A percentile compares a stretch with the other conserved stretches of the same genome.
These are phyloP conservation scores for Coprinopsis cinerea DNA, from an alignment of 768 basidiomycete species.

Conservation along the genomic window DNA sequence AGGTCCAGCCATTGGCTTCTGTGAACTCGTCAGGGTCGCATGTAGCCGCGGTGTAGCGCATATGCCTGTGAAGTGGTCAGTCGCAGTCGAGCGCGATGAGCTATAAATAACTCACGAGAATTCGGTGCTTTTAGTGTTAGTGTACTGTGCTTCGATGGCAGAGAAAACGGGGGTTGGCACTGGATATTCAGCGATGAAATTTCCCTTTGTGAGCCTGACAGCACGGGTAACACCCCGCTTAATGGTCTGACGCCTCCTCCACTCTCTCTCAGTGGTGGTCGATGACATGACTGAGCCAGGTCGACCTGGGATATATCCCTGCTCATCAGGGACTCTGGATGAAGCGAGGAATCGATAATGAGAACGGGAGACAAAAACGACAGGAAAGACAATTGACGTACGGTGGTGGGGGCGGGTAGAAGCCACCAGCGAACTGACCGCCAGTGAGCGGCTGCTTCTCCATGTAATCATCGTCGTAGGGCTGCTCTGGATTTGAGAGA, in stretches of 20 bases:
- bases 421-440: slow-evolving; percentile 54
- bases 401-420: slow-evolving; percentile 78
- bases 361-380: background rate
- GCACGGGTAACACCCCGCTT: slow-evolving; percentile 90
- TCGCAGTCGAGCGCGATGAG: background rate
- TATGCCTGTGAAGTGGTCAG: slow-evolving; percentile 46
- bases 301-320: slow-evolving; percentile 50
- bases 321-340: slow-evolving; percentile 48
- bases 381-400: slow-evolving; percentile 29
- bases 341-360: slow-evolving; percentile 31
- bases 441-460: slow-evolving; percentile 75
- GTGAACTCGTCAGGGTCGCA: slow-evolving; percentile 87
- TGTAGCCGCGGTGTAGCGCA: slow-evolving; percentile 92
- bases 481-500: slow-evolving; percentile 36
- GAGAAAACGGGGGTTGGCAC: slow-evolving; percentile 81
- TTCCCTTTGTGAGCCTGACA: slow-evolving; percentile 89
- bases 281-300: slow-evolving; percentile 48
- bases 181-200: slow-evolving; percentile 86
- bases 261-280: slow-evolving; percentile 52
- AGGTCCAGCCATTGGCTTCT: slow-evolving; percentile 73
- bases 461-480: slow-evolving; percentile 62
- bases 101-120: slow-evolving; percentile 64
- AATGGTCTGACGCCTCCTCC: slow-evolving; percentile 81
- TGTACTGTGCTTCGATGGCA: slow-evolving; percentile 78
- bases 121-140: slow-evolving; percentile 70